phyloP scores from a whole-genome alignment of 768 basidiomycete genomes.

The Pholiota conissans region DNA sequence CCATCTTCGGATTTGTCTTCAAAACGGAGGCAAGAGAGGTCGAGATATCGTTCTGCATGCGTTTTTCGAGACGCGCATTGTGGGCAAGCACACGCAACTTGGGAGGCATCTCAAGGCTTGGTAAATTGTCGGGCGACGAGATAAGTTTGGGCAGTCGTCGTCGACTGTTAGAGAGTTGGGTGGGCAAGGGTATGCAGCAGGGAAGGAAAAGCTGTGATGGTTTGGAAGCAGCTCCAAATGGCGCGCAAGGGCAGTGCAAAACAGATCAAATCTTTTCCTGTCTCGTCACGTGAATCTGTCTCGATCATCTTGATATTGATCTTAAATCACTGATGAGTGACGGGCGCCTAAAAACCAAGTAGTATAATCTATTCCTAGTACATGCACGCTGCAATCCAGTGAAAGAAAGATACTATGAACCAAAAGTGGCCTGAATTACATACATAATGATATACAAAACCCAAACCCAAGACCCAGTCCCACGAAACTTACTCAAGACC shows the following conservation, averaged over 20 bases:
- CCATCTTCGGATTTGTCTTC: constrained; percentile 26
- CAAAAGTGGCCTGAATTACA: too few species aligned
- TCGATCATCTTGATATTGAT: background rate
- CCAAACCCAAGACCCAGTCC: too few species aligned
- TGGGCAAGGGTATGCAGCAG: background rate
- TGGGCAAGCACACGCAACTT: constrained; percentile 18
- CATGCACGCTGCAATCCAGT: too few species aligned
- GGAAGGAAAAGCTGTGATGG: constrained; percentile 11
- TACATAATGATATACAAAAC: too few species aligned
- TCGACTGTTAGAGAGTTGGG: too few species aligned
- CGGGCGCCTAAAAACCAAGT: too few species aligned
- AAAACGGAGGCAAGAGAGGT: constrained; percentile 25
- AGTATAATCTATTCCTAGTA: too few species aligned
- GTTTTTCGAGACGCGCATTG: constrained; percentile 21
- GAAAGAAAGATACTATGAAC: too few species aligned
- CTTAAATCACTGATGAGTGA: too few species aligned
- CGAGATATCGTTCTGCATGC: constrained; percentile 25
- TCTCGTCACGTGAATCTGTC: constrained; percentile 2
- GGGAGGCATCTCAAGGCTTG: constrained; percentile 18
- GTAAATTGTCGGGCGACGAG: background rate
- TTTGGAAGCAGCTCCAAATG: constrained; percentile 8
- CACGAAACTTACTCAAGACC: too few species aligned
- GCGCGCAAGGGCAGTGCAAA: constrained; percentile 3
- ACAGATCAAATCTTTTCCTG: constrained; percentile 1
- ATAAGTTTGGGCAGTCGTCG: background rate